A percentile compares a stretch with the other conserved stretches of the same genome.
Conservation (phyloP, 1,284 basidiomycete genomes). For the Ganoderma lingzhi region DNA sequence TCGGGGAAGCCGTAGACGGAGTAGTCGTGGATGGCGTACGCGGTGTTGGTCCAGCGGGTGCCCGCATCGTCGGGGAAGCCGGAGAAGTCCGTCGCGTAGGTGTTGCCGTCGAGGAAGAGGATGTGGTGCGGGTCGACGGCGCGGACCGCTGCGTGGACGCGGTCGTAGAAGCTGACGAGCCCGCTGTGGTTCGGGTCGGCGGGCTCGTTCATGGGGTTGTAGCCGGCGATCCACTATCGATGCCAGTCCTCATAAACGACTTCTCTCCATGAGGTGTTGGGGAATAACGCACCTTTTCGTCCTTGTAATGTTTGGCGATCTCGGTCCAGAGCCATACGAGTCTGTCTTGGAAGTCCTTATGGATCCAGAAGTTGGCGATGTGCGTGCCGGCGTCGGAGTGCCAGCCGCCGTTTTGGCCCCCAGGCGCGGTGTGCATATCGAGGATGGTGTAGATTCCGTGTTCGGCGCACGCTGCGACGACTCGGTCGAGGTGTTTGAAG, state of each 20-base stretch:
- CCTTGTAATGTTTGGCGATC: conserved; percentile 70
- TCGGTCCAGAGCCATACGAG: conserved; percentile 74
- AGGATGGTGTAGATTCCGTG: conserved; percentile 68
- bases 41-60: conserved; percentile 67
- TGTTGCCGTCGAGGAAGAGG: conserved; percentile 76
- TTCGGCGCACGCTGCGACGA: conserved; percentile 64
- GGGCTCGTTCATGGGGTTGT: conserved; percentile 83
- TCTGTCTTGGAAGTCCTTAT: conserved; percentile 82
- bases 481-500: conserved; percentile 72
- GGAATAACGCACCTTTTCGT: conserved; percentile 47
- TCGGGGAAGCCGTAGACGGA: conserved; percentile 75
- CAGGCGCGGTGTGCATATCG: conserved; percentile 70
- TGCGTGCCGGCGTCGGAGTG: conserved; percentile 62
- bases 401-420: conserved; percentile 68
- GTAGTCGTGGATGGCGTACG: conserved; percentile 84
- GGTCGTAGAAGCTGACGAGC: conserved; percentile 69
- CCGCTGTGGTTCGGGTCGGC: conserved; percentile 63
- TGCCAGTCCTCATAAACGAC: conserved; percentile 10
- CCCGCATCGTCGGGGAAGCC: conserved; percentile 66
- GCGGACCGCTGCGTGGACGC: conserved; percentile 69
- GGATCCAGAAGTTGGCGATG: conserved; percentile 71
- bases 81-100: conserved; percentile 79
- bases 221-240: conserved; percentile 68
- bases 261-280: neutral
- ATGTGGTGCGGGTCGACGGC: conserved; percentile 71